phyloP scores from a whole-genome alignment of 192 early-diverging fungal genomes.

The Coemansia sp. region DNA sequence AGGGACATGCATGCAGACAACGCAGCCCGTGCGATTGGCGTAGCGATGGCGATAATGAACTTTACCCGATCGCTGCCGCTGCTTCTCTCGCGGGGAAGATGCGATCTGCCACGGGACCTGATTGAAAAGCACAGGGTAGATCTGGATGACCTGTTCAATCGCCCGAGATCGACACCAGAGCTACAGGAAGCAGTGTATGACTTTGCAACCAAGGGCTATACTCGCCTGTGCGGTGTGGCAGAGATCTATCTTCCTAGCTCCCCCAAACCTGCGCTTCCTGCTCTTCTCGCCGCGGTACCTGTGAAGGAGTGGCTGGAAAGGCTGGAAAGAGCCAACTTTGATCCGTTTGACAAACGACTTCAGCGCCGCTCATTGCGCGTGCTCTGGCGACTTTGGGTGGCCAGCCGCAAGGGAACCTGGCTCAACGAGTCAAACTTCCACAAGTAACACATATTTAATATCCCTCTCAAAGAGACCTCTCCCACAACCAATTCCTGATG shows the following conservation, averaged over 20 bases:
- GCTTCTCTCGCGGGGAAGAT: constrained; percentile 66
- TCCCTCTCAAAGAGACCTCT: no score
- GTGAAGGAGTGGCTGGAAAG: constrained; percentile 70
- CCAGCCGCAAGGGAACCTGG: constrained; percentile 44
- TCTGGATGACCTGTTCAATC: constrained; percentile 70
- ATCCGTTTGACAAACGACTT: constrained; percentile 74
- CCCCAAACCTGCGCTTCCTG: constrained; percentile 68
- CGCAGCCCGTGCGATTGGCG: constrained; percentile 85
- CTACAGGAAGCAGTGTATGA: constrained; percentile 84
- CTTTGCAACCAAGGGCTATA: constrained; percentile 73
- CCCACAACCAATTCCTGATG: no score
- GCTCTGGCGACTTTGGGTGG: constrained; percentile 44
- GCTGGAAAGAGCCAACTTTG: constrained; percentile 78
- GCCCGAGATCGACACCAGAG: constrained; percentile 53
- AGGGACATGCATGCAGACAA: constrained; percentile 83
- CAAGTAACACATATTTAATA: constrained; percentile 8
- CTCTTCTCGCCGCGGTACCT: constrained; percentile 70
- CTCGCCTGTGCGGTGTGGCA: constrained; percentile 75
- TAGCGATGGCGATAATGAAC: constrained; percentile 80
- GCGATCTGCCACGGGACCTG: constrained; percentile 76
- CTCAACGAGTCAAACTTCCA: constrained; percentile 21
- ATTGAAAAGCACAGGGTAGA: constrained; percentile 77
- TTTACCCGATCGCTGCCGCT: constrained; percentile 70
- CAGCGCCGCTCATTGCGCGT: constrained; percentile 53
- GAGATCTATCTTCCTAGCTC: constrained; percentile 60